Conservation (phyloP, 495 filamentous ascomycete species). For the Patellaria atrata region DNA sequence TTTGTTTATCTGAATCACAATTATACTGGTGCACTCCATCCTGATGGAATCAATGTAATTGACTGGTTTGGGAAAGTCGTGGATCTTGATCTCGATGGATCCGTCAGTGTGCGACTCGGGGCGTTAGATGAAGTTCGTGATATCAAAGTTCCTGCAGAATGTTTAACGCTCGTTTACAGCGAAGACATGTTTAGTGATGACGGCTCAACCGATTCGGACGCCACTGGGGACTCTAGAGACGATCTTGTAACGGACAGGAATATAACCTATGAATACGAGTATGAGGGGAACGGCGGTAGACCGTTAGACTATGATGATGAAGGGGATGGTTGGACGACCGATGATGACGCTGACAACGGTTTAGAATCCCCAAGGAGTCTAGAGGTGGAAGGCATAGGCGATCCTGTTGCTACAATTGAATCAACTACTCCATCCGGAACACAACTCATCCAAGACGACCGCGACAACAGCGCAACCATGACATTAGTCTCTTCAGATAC, state of each 20-base stretch:
- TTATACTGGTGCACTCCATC: neutral
- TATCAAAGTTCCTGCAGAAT: slow-evolving; percentile 33
- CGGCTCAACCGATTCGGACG: slow-evolving; percentile 15
- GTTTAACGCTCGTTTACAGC: slow-evolving; percentile 26
- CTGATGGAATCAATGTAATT: slow-evolving; percentile 6
- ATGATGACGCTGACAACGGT: slow-evolving; percentile 22
- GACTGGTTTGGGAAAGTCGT: slow-evolving; percentile 45
- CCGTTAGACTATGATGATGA: slow-evolving; percentile 16
- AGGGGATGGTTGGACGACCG: slow-evolving; percentile 24
- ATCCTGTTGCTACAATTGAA: no score
- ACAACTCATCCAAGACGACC: neutral
- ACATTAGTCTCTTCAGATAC: slow-evolving; percentile 10
- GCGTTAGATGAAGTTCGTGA: slow-evolving; percentile 34
- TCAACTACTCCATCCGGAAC: no score
- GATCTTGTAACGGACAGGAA: slow-evolving; percentile 16
- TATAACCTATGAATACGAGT: slow-evolving; percentile 12
- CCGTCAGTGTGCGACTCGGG: slow-evolving; percentile 38
- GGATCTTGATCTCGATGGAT: slow-evolving; percentile 38
- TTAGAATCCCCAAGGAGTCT: no score
- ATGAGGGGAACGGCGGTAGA: slow-evolving; percentile 20
- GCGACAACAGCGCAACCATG: slow-evolving; percentile 1
- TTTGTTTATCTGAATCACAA: slow-evolving; percentile 36
- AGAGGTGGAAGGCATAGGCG: no score
- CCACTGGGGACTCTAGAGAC: slow-evolving; percentile 23
- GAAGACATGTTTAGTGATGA: slow-evolving; percentile 20